Percentiles rank a stretch among this genome's conserved stretches.
Evolutionary conservation across 306 rosid genomes (phyloP).

Genomic region (Inga leiocalycina): DNA sequence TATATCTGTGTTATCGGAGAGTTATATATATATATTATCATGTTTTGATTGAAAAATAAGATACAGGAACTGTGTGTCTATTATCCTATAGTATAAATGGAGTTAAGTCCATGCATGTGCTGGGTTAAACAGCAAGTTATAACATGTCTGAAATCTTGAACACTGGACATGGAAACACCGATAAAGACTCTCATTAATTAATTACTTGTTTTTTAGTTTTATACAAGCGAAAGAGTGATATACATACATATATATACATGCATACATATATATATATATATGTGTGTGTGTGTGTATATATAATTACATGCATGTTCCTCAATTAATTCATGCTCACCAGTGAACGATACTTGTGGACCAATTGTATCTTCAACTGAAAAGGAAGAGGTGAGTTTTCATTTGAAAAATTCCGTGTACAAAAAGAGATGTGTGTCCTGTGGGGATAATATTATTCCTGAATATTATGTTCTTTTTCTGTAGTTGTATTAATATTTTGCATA

Average conservation of each 20-base stretch:
- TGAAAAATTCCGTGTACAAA: not conserved
- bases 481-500: too few species aligned
- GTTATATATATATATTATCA: not conserved
- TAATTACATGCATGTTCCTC: not conserved
- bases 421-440: too few species aligned
- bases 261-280: too few species aligned
- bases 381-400: slow-evolving; percentile 44
- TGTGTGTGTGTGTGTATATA: too few species aligned
- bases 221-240: not conserved
- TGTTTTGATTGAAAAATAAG: not conserved
- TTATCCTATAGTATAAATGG: not conserved
- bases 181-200: slow-evolving; percentile 17
- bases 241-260: too few species aligned
- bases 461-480: too few species aligned
- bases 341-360: slow-evolving; percentile 22
- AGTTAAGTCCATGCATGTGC: slow-evolving; percentile 42
- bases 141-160: not conserved
- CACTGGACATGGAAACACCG: slow-evolving; percentile 27
- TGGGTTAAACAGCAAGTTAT: slow-evolving; percentile 1
- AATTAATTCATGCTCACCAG: not conserved
- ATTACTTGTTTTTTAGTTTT: not conserved
- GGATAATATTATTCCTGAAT: too few species aligned
- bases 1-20: not conserved
- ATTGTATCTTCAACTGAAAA: slow-evolving; percentile 39
- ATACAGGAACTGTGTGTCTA: not conserved